phyloP scores from a whole-genome alignment of 202 grass and related monocot species.

The Setaria italica region DNA sequence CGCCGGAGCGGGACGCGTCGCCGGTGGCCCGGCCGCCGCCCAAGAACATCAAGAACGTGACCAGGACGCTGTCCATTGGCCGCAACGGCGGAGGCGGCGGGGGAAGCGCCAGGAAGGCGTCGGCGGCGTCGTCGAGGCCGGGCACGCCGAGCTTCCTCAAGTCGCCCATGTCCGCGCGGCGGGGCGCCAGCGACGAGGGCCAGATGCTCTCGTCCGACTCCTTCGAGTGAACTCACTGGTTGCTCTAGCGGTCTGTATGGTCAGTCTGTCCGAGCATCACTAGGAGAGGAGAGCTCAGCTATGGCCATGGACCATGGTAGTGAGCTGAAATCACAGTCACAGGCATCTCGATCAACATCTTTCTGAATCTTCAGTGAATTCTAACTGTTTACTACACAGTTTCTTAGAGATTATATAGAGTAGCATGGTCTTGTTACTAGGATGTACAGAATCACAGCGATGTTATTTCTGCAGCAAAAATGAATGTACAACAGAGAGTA shows the following conservation, averaged over 20 bases:
- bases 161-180: conserved; percentile 36
- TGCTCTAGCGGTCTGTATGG: not conserved
- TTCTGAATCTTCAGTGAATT: not conserved
- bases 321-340: not conserved
- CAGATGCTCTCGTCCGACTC: conserved; percentile 30
- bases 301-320: not conserved
- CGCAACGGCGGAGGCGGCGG: not conserved
- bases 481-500: not conserved
- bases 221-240: conserved; percentile 3
- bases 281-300: not conserved
- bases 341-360: not conserved
- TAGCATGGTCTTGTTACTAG: not conserved
- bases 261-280: not conserved
- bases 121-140: conserved; percentile 34
- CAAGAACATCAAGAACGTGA: conserved; percentile 63
- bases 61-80: conserved; percentile 57
- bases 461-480: not conserved
- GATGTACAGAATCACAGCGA: not conserved
- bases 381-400: not conserved
- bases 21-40: conserved; percentile 44
- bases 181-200: conserved; percentile 37
- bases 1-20: conserved; percentile 45
- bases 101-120: conserved; percentile 4
- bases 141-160: conserved; percentile 45
- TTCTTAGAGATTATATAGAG: not conserved